Conservation (phyloP, 192 early-diverging fungal species). For the Mortierella antarctica region DNA sequence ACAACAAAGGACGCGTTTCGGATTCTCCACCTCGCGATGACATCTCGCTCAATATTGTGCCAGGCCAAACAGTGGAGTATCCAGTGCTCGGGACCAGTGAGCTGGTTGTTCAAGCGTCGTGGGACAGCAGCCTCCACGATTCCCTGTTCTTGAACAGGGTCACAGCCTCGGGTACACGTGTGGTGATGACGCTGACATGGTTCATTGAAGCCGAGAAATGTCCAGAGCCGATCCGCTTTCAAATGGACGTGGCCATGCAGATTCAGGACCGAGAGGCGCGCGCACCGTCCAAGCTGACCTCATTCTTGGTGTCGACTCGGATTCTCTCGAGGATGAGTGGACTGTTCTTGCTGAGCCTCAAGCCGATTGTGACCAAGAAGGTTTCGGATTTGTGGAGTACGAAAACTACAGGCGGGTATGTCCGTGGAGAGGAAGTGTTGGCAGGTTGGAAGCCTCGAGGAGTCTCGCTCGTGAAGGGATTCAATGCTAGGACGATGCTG, state of each 20-base stretch:
- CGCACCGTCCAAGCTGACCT: constrained; percentile 53
- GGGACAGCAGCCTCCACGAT: constrained; percentile 83
- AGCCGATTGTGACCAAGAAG: constrained; percentile 62
- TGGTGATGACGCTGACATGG: constrained; percentile 68
- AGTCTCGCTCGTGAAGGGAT: constrained; percentile 71
- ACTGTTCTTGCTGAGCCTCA: constrained; percentile 71
- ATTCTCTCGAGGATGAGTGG: constrained; percentile 58
- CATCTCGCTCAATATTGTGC: constrained; percentile 56
- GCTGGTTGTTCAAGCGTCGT: constrained; percentile 65
- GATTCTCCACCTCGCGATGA: constrained; percentile 65
- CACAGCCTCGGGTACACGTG: constrained; percentile 67
- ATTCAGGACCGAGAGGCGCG: constrained; percentile 68
- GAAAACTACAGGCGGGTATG: constrained; percentile 73
- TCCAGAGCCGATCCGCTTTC: constrained; percentile 61
- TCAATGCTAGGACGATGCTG: constrained; percentile 41
- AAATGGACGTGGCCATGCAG: constrained; percentile 69
- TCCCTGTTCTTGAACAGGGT: constrained; percentile 71
- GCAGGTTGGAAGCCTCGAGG: constrained; percentile 76
- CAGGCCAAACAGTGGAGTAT: constrained; percentile 61
- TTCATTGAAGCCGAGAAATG: constrained; percentile 69
- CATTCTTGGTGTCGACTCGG: constrained; percentile 54
- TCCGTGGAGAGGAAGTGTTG: constrained; percentile 79
- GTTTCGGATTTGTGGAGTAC: constrained; percentile 74
- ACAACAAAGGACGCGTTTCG: constrained; percentile 67
- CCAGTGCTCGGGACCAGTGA: constrained; percentile 73